phyloP scores from a whole-genome alignment of 352 stramenopile species.

The Nothophytophthora sp. region DNA sequence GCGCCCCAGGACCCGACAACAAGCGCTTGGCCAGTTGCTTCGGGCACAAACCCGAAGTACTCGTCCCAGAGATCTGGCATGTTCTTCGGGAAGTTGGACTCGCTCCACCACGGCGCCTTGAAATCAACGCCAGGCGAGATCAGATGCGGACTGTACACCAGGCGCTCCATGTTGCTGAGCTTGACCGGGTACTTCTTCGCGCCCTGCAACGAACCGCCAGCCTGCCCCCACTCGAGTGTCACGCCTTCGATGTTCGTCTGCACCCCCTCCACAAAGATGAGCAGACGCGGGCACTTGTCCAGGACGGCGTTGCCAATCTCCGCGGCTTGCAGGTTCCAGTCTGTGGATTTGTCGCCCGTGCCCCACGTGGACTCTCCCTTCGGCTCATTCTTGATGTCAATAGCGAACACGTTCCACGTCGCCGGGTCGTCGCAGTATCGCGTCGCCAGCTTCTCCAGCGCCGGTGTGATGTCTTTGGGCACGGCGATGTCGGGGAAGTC shows the following conservation, averaged over 20 bases:
- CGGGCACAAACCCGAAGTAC: slow-evolving; percentile 69
- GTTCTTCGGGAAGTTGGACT: slow-evolving; percentile 62
- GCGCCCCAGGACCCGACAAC: slow-evolving; percentile 71
- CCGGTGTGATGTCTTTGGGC: slow-evolving; percentile 52
- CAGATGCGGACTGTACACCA: slow-evolving; percentile 70
- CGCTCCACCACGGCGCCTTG: slow-evolving; percentile 64
- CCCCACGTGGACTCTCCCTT: slow-evolving; percentile 72
- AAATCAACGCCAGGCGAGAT: slow-evolving; percentile 67
- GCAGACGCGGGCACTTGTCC: slow-evolving; percentile 50
- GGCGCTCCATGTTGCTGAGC: slow-evolving; percentile 65
- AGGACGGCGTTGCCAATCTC: slow-evolving; percentile 76
- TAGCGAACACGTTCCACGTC: slow-evolving; percentile 73
- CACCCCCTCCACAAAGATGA: slow-evolving; percentile 79
- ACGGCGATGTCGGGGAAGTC: slow-evolving; percentile 65
- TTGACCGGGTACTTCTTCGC: slow-evolving; percentile 64
- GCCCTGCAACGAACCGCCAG: slow-evolving; percentile 58
- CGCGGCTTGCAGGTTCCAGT: slow-evolving; percentile 62
- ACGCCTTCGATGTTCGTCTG: slow-evolving; percentile 68
- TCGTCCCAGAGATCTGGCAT: slow-evolving; percentile 68
- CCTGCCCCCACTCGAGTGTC: slow-evolving; percentile 57
- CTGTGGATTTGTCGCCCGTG: slow-evolving; percentile 51
- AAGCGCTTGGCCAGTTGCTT: slow-evolving; percentile 51
- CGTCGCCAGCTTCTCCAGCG: slow-evolving; percentile 50
- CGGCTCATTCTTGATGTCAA: slow-evolving; percentile 83
- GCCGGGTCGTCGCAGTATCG: slow-evolving; percentile 62